These are phyloP conservation scores for Lumnitzera racemosa DNA, from an alignment of 345 rosid genomes.

Conservation along the genomic window DNA sequence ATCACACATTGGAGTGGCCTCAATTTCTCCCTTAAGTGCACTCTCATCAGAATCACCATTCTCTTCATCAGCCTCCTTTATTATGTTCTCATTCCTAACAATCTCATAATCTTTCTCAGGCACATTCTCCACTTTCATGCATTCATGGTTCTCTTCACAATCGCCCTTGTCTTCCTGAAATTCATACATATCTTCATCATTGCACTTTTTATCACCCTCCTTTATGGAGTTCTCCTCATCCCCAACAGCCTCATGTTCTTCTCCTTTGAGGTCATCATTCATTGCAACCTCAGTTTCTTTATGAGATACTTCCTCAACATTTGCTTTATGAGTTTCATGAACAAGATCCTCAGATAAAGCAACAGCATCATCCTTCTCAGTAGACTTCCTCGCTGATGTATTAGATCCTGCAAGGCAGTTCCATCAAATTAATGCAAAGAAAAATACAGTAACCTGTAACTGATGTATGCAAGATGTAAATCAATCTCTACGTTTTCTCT, in stretches of 20 bases:
- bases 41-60: neutral
- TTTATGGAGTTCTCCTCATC: too few relatives aligned
- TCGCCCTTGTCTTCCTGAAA: neutral
- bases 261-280: too few relatives aligned
- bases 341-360: slow-evolving; percentile 11
- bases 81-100: neutral
- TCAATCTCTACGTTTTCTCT: neutral
- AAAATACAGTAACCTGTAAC: neutral
- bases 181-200: too few relatives aligned
- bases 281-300: too few relatives aligned
- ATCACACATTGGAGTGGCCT: neutral
- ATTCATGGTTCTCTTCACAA: neutral
- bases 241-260: too few relatives aligned
- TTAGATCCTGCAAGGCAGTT: neutral
- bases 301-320: too few relatives aligned
- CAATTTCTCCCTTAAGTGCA: neutral
- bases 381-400: neutral
- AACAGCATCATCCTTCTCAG: neutral
- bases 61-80: neutral
- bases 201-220: too few relatives aligned
- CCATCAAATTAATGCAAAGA: neutral
- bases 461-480: neutral
- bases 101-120: neutral
- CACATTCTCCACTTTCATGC: neutral
- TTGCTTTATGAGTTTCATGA: neutral